Evolutionary conservation across 192 early-diverging fungal genomes (phyloP).

Genomic region (Rhizophagus prolifer): DNA sequence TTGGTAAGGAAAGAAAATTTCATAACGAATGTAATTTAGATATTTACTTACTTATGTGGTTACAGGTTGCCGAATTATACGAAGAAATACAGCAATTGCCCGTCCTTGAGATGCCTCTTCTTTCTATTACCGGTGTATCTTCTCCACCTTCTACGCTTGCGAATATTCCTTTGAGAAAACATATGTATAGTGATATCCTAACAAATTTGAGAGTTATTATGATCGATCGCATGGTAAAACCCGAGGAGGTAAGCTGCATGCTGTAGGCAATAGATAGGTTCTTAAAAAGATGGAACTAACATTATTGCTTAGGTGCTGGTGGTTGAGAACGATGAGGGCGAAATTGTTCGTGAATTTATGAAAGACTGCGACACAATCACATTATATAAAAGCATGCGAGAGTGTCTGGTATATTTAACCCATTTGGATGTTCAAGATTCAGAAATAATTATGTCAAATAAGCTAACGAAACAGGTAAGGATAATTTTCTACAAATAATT

Average conservation of each 20-base stretch:
- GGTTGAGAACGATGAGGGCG: conserved; percentile 99
- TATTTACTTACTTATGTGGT: background rate
- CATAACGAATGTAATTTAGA: background rate
- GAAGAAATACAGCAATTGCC: conserved; percentile 75
- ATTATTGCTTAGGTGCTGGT: conserved; percentile 67
- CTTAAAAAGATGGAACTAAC: background rate
- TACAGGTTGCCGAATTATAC: conserved; percentile 76
- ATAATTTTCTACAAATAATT: conserved; percentile 13
- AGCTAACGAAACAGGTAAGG: conserved; percentile 81
- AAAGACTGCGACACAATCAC: conserved; percentile 98
- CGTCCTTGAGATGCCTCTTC: conserved; percentile 50
- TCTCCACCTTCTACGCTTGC: conserved; percentile 39
- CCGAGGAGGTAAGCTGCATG: conserved; percentile 79
- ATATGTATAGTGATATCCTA: conserved; percentile 83
- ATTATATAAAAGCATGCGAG: conserved; percentile 97
- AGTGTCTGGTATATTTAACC: conserved; percentile 96
- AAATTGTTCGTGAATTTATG: conserved; percentile 95
- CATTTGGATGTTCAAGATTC: conserved; percentile 94
- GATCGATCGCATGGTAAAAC: conserved; percentile 99
- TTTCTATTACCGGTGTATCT: conserved; percentile 53
- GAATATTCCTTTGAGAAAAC: conserved; percentile 61
- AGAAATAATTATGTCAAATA: conserved; percentile 94
- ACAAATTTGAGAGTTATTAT: conserved; percentile 88
- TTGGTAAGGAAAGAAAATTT: conserved; percentile 56
- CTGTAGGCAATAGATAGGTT: background rate